Evolutionary conservation across 2,329 filamentous ascomycete species (phyloP).

Genomic region (Chlorencoelia australis): DNA sequence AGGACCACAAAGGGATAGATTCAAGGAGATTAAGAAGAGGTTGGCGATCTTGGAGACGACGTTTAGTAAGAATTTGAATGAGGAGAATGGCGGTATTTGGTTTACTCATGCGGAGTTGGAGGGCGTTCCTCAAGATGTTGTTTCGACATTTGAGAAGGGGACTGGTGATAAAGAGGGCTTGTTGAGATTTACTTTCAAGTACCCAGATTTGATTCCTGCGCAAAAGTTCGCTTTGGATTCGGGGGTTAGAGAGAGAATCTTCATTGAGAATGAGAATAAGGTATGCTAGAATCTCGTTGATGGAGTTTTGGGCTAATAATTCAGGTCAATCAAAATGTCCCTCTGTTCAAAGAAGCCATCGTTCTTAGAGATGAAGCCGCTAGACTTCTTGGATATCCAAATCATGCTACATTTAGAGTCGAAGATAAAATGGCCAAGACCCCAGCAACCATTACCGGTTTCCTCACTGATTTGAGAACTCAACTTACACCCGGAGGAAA

Average conservation of each 20-base stretch:
- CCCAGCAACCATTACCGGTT: constrained; percentile 59
- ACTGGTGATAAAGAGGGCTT: constrained; percentile 63
- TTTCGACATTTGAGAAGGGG: constrained; percentile 60
- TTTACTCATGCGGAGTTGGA: constrained; percentile 64
- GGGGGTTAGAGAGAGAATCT: constrained; percentile 57
- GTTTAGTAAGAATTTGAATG: constrained; percentile 73
- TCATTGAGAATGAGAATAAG: constrained; percentile 73
- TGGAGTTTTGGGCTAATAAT: constrained; percentile 3
- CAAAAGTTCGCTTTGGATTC: constrained; percentile 67
- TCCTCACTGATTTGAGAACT: constrained; percentile 58
- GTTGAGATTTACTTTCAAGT: constrained; percentile 70
- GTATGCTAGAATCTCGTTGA: constrained; percentile 26
- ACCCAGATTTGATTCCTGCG: constrained; percentile 69
- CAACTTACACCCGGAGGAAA: constrained; percentile 59
- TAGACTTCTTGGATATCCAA: constrained; percentile 63
- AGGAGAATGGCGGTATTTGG: constrained; percentile 75
- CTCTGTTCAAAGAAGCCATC: constrained; percentile 66
- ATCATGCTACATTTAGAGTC: constrained; percentile 66
- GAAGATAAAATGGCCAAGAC: constrained; percentile 83
- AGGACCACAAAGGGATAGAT: constrained; percentile 62
- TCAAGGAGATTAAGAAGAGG: constrained; percentile 79
- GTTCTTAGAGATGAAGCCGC: constrained; percentile 69
- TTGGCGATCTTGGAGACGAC: constrained; percentile 64
- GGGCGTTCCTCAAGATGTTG: constrained; percentile 62
- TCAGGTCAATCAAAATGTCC: constrained; percentile 57